These are phyloP conservation scores for Boletus rex-veris DNA, from an alignment of 768 basidiomycete genomes.

Conservation along the genomic window DNA sequence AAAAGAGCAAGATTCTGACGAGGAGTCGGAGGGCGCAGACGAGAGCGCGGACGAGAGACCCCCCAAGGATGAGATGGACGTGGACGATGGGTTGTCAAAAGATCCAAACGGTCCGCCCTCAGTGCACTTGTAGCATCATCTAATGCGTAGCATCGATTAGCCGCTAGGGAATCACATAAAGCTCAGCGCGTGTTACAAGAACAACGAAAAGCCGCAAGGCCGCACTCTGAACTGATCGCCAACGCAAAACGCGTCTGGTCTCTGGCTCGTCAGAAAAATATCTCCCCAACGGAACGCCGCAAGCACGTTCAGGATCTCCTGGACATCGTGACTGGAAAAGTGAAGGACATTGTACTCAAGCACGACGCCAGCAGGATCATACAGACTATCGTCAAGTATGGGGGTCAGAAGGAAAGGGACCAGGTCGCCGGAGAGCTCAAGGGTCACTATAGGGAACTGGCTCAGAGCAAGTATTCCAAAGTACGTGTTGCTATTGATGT, in stretches of 20 bases:
- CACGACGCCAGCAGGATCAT: slow-evolving; percentile 89
- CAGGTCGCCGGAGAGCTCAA: slow-evolving; percentile 82
- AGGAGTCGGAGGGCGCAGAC: slow-evolving; percentile 35
- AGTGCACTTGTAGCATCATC: background rate
- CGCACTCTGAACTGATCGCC: slow-evolving; percentile 63
- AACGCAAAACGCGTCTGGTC: slow-evolving; percentile 80
- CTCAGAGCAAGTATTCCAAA: slow-evolving; percentile 89
- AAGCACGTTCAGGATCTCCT: slow-evolving; percentile 73
- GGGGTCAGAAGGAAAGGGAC: slow-evolving; percentile 67
- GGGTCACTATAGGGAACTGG: slow-evolving; percentile 72
- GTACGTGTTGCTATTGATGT: slow-evolving; percentile 37
- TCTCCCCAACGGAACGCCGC: slow-evolving; percentile 66
- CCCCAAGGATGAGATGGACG: slow-evolving; percentile 32
- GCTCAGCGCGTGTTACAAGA: slow-evolving; percentile 63
- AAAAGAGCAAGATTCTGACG: slow-evolving; percentile 36
- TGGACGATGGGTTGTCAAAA: slow-evolving; percentile 35
- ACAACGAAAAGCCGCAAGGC: slow-evolving; percentile 74
- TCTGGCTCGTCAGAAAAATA: slow-evolving; percentile 66
- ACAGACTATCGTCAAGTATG: slow-evolving; percentile 79
- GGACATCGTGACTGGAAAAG: slow-evolving; percentile 71
- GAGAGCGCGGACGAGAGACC: slow-evolving; percentile 17
- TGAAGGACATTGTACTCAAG: slow-evolving; percentile 84
- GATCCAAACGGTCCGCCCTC: slow-evolving; percentile 56
- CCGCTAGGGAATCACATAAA: slow-evolving; percentile 65
- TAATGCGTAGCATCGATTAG: slow-evolving; percentile 34